Conservation (phyloP, 179 eudicot species). For the Patellifolia procumbens region DNA sequence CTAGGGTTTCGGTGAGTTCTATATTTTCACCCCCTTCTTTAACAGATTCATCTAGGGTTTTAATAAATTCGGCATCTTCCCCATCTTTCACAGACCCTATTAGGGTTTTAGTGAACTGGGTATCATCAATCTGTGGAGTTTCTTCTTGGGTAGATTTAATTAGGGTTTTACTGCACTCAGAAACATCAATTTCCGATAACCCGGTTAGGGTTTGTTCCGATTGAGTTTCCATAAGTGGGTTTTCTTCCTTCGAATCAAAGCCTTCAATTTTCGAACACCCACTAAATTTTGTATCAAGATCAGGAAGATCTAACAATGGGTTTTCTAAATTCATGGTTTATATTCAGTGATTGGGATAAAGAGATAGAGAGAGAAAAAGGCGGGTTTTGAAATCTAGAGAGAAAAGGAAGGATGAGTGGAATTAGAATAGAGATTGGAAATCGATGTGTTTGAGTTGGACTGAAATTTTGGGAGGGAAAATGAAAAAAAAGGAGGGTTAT, state of each 20-base stretch:
- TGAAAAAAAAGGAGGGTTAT: background rate
- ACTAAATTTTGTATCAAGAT: background rate
- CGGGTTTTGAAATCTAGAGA: background rate
- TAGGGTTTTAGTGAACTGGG: background rate
- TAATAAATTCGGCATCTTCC: background rate
- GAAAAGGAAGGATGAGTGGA: slow-evolving; percentile 15
- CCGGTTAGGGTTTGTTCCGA: background rate
- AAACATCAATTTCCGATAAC: background rate
- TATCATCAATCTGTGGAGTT: background rate
- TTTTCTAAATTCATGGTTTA: background rate
- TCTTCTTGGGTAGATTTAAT: background rate
- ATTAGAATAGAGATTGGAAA: background rate
- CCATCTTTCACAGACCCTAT: background rate
- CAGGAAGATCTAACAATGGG: background rate
- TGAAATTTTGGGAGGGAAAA: slow-evolving; percentile 14
- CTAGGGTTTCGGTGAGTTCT: background rate
- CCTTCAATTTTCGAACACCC: background rate
- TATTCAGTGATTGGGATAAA: background rate
- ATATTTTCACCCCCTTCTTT: background rate
- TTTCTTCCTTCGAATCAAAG: background rate
- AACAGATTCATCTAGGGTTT: background rate
- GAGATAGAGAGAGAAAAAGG: background rate
- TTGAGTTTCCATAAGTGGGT: background rate
- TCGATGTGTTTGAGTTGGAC: background rate
- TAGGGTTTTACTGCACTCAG: background rate